Percentiles rank a stretch among this genome's conserved stretches.
Conservation (phyloP, 345 rosid genomes). For the Nasturtium officinale region DNA sequence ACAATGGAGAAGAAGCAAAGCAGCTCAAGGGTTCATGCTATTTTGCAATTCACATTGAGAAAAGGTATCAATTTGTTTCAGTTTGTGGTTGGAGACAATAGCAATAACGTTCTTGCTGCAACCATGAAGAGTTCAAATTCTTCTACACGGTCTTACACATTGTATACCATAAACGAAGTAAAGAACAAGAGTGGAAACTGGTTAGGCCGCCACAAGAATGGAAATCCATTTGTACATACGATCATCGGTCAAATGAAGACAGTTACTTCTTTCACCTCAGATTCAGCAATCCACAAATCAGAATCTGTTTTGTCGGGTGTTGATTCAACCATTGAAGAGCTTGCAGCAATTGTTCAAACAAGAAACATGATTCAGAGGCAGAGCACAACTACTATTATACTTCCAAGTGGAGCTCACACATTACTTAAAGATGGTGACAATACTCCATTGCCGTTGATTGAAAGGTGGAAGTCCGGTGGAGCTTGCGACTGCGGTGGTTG, state of each 20-base stretch:
- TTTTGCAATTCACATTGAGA: constrained; percentile 58
- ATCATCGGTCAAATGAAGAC: constrained; percentile 67
- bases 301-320: constrained; percentile 67
- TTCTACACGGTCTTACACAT: constrained; percentile 49
- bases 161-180: constrained; percentile 67
- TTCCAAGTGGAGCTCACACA: constrained; percentile 82
- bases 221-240: constrained; percentile 56
- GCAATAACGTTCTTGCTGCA: constrained; percentile 68
- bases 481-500: constrained; percentile 95
- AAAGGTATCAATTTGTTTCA: constrained; percentile 75
- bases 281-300: constrained; percentile 40
- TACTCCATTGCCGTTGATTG: constrained; percentile 65
- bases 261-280: constrained; percentile 33
- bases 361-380: constrained; percentile 28
- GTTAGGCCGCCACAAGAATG: constrained; percentile 61
- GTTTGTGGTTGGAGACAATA: constrained; percentile 65
- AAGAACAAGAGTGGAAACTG: constrained; percentile 58
- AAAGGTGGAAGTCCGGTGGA: constrained; percentile 79
- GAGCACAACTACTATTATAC: constrained; percentile 50
- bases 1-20: constrained; percentile 38
- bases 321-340: constrained; percentile 54
- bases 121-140: constrained; percentile 55
- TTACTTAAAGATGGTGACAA: constrained; percentile 55
- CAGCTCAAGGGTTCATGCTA: constrained; percentile 52
- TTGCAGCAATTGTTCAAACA: constrained; percentile 64